phyloP scores from a whole-genome alignment of 2,329 filamentous ascomycete genomes.

The Alternaria gaisen region DNA sequence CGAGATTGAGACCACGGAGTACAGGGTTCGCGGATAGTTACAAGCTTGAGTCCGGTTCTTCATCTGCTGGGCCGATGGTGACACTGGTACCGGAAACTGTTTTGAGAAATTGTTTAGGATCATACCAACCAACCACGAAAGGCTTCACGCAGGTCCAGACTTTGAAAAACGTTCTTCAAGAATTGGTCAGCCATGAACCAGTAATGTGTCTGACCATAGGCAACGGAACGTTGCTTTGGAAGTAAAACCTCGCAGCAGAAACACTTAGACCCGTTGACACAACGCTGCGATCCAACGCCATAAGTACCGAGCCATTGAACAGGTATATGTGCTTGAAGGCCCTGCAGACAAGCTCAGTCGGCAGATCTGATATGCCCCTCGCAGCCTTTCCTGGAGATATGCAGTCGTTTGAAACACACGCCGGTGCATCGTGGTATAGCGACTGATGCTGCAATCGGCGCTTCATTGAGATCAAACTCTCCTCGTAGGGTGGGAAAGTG shows the following conservation, averaged over 20 bases:
- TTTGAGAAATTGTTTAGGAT: too few relatives aligned
- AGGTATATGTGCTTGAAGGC: not conserved
- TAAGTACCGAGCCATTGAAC: not conserved
- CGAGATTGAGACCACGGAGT: not conserved
- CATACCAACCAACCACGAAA: too few relatives aligned
- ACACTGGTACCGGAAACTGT: not conserved
- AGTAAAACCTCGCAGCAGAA: too few relatives aligned
- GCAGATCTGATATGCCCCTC: not conserved
- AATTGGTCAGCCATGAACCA: too few relatives aligned
- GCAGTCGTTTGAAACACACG: not conserved
- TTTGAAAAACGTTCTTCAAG: too few relatives aligned
- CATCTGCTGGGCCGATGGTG: not conserved
- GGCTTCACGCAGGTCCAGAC: too few relatives aligned
- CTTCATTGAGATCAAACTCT: not conserved
- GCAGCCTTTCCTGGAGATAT: fast-evolving
- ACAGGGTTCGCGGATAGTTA: not conserved
- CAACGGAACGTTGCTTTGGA: too few relatives aligned
- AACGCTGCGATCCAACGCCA: too few relatives aligned
- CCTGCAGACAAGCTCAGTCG: not conserved
- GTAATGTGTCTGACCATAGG: too few relatives aligned
- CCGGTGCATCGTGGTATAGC: not conserved
- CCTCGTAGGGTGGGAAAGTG: not conserved
- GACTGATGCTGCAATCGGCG: not conserved
- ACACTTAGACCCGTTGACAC: too few relatives aligned
- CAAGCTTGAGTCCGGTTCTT: not conserved